These are phyloP conservation scores for Triadica sebifera DNA, from an alignment of 345 rosid genomes.

Conservation along the genomic window DNA sequence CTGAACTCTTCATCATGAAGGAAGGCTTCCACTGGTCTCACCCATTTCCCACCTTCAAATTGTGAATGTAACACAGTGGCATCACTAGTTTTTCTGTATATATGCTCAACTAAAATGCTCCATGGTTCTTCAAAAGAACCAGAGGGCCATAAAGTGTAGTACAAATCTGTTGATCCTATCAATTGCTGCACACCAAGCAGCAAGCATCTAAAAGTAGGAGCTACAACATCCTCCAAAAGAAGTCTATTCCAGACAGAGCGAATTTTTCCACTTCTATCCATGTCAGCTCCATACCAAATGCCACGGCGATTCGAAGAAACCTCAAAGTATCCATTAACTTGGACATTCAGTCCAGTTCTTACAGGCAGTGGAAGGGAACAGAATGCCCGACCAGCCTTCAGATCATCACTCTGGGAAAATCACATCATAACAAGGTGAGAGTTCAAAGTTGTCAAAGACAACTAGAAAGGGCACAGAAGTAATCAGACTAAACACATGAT, in stretches of 20 bases:
- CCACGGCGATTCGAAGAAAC: slow-evolving; percentile 96
- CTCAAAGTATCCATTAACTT: slow-evolving; percentile 93
- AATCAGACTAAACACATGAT: slow-evolving; percentile 5
- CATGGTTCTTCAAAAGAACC: slow-evolving; percentile 96
- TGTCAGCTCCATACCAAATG: slow-evolving; percentile 97
- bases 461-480: not conserved
- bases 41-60: slow-evolving; percentile 75
- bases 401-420: slow-evolving; percentile 52
- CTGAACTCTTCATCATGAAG: slow-evolving; percentile 73
- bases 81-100: slow-evolving; percentile 59
- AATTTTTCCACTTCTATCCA: slow-evolving; percentile 96
- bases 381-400: slow-evolving; percentile 83
- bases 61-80: slow-evolving; percentile 65
- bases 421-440: slow-evolving; percentile 24
- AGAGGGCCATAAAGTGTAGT: slow-evolving; percentile 77
- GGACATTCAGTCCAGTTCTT: slow-evolving; percentile 81
- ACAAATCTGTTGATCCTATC: slow-evolving; percentile 56
- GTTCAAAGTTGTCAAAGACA: slow-evolving; percentile 4
- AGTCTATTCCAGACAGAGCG: slow-evolving; percentile 94
- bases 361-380: slow-evolving; percentile 96
- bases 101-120: slow-evolving; percentile 75
- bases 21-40: slow-evolving; percentile 79
- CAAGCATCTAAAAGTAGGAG: slow-evolving; percentile 59
- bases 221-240: slow-evolving; percentile 87
- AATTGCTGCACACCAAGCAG: slow-evolving; percentile 67